Conservation (phyloP, 345 rosid species). For the Cardiospermum halicacabum region DNA sequence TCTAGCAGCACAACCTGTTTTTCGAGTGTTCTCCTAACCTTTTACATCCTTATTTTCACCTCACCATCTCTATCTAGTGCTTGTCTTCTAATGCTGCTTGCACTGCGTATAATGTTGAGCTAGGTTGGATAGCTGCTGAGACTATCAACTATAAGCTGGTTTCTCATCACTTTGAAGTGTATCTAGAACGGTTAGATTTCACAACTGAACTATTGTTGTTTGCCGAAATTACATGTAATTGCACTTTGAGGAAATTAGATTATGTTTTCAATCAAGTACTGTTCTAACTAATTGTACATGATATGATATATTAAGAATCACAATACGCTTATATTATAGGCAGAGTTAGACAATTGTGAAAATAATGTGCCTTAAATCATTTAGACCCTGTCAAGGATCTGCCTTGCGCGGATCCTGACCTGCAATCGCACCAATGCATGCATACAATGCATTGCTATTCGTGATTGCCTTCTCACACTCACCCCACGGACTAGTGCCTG, state of each 20-base stretch:
- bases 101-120: background rate
- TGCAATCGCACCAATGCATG: conserved; percentile 73
- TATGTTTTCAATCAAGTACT: background rate
- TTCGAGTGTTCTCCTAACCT: background rate
- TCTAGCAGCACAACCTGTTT: background rate
- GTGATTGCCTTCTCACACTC: conserved; percentile 55
- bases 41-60: background rate
- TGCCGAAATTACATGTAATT: background rate
- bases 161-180: background rate
- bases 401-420: conserved; percentile 67
- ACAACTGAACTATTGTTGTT: background rate
- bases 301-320: background rate
- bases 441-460: conserved; percentile 70
- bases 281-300: background rate
- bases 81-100: conserved; percentile 4
- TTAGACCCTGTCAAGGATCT: conserved; percentile 39
- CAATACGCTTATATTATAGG: background rate
- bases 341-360: background rate
- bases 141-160: background rate
- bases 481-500: conserved; percentile 77
- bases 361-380: background rate
- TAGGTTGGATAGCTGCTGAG: background rate
- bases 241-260: background rate
- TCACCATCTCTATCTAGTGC: background rate
- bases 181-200: background rate